Evolutionary conservation across 331 rosid species (phyloP).

Genomic region (Prunus yedoensis): DNA sequence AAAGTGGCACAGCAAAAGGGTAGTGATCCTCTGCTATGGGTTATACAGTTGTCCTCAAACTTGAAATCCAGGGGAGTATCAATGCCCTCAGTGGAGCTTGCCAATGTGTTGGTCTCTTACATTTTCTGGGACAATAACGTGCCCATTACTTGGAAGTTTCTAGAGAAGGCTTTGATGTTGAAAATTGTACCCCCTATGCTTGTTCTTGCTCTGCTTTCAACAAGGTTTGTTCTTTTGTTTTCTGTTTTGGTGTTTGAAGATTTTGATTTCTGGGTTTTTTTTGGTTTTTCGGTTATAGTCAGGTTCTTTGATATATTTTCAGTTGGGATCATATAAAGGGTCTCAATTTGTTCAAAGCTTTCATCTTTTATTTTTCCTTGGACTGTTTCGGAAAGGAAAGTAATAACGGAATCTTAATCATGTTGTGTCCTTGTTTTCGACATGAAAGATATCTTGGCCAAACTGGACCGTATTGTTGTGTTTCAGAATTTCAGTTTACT

Average conservation of each 20-base stretch:
- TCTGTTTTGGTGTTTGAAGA: not conserved
- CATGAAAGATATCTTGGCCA: not conserved
- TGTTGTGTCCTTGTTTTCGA: not conserved
- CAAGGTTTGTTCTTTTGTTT: constrained; percentile 45
- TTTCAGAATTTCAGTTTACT: not conserved
- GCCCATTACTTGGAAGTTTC: constrained; percentile 91
- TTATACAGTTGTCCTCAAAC: constrained; percentile 65
- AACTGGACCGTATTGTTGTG: not conserved
- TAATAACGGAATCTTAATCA: not conserved
- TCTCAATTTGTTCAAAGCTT: constrained; percentile 12
- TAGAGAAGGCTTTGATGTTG: constrained; percentile 70
- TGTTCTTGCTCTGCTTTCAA: constrained; percentile 77
- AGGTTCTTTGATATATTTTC: constrained; percentile 15
- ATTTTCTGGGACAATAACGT: constrained; percentile 96
- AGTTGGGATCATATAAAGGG: constrained; percentile 6
- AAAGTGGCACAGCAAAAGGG: constrained; percentile 79
- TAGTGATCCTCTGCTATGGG: constrained; percentile 87
- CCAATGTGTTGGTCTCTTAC: constrained; percentile 71
- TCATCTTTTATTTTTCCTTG: not conserved
- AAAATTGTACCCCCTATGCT: constrained; percentile 82
- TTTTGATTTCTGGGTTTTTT: constrained; percentile 4
- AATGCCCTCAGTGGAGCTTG: constrained; percentile 76
- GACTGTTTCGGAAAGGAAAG: not conserved
- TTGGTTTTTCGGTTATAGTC: constrained; percentile 1
- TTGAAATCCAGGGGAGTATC: constrained; percentile 73